phyloP scores from a whole-genome alignment of 73 alveolate species.

The Symbiodinium natans region DNA sequence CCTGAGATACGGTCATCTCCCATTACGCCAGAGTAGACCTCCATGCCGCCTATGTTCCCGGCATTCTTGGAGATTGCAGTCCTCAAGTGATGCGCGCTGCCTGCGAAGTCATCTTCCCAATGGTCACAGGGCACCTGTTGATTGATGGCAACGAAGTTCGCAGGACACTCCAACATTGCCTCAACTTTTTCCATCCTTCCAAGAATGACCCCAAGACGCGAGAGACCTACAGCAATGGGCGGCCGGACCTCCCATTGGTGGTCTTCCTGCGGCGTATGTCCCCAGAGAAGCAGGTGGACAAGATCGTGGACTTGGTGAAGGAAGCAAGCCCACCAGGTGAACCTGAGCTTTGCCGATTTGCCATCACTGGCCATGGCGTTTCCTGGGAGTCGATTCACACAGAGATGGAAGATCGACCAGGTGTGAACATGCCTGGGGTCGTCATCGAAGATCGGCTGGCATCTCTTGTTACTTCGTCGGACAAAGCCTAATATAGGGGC shows the following conservation, averaged over 20 bases:
- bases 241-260: slow-evolving; percentile 54
- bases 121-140: slow-evolving; percentile 48
- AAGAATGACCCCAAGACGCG: slow-evolving; percentile 33
- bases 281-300: slow-evolving; percentile 64
- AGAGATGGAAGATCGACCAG: slow-evolving; percentile 15
- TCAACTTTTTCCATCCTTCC: slow-evolving; percentile 52
- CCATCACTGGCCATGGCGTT: slow-evolving; percentile 52
- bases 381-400: slow-evolving; percentile 25
- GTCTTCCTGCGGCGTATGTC: slow-evolving; percentile 49
- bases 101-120: slow-evolving; percentile 34
- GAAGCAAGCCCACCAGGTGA: slow-evolving; percentile 31
- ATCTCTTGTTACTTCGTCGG: slow-evolving; percentile 1
- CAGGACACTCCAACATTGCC: slow-evolving; percentile 13
- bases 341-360: slow-evolving; percentile 30
- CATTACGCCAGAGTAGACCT: slow-evolving; percentile 46
- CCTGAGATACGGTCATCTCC: slow-evolving; percentile 35
- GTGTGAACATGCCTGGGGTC: slow-evolving; percentile 39
- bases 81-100: slow-evolving; percentile 46
- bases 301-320: slow-evolving; percentile 39
- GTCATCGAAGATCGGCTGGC: slow-evolving; percentile 46
- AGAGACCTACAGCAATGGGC: slow-evolving; percentile 29
- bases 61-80: slow-evolving; percentile 10
- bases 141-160: slow-evolving; percentile 54
- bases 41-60: slow-evolving; percentile 51
- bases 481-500: background rate